A percentile compares a stretch with the other conserved stretches of the same genome.
These are phyloP conservation scores for Penicillium crystallinum DNA, from an alignment of 495 filamentous ascomycete genomes.

Conservation along the genomic window DNA sequence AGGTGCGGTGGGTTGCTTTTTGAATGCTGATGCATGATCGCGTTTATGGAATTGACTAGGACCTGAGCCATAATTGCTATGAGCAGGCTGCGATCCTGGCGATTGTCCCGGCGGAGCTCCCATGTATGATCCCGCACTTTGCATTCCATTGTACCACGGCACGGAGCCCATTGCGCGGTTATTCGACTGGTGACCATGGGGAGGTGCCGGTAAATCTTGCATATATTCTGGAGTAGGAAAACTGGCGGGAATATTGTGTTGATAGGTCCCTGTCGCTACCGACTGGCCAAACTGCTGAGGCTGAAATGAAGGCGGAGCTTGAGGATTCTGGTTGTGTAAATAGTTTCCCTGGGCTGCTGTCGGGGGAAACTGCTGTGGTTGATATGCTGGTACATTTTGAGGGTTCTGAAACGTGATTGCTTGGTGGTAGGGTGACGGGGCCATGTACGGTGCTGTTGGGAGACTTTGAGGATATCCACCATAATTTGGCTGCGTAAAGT, in stretches of 20 bases:
- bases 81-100: constrained; percentile 41
- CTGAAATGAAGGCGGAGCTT: constrained; percentile 18
- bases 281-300: constrained; percentile 28
- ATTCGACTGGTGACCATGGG: constrained; percentile 21
- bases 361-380: constrained; percentile 25
- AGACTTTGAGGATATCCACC: constrained; percentile 28
- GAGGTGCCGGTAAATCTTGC: constrained; percentile 18
- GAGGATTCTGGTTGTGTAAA: constrained; percentile 24
- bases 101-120: constrained; percentile 20
- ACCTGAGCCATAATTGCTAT: constrained; percentile 39
- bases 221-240: constrained; percentile 24
- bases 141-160: constrained; percentile 51
- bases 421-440: constrained; percentile 27
- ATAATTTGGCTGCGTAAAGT: constrained; percentile 31
- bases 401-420: constrained; percentile 22
- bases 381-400: constrained; percentile 17
- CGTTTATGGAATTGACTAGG: constrained; percentile 35
- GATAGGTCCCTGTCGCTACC: constrained; percentile 24
- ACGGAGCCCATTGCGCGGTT: constrained; percentile 54
- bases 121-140: constrained; percentile 19
- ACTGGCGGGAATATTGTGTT: constrained; percentile 18
- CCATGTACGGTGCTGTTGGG: constrained; percentile 20
- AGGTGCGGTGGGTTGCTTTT: constrained; percentile 31
- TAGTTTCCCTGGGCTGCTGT: constrained; percentile 24
- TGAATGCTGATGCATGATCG: constrained; percentile 39